phyloP scores from a whole-genome alignment of 208 protist genomes.

The Leishmania braziliensis region DNA sequence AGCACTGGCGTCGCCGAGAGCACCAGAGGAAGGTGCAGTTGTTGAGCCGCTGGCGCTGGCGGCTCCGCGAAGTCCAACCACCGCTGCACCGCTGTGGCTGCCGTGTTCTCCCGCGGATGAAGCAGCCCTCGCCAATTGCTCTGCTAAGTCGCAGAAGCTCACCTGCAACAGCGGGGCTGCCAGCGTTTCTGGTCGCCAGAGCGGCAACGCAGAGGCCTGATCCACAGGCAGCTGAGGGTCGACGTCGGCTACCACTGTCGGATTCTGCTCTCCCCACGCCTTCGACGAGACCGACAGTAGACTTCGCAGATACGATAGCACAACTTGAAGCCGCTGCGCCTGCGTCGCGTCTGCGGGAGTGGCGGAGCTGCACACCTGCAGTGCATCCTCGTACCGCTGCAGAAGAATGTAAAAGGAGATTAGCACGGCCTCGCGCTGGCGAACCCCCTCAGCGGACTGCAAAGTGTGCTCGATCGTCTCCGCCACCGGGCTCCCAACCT shows the following conservation, averaged over 20 bases:
- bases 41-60: background rate
- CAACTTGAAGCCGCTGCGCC: constrained; percentile 64
- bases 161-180: constrained; percentile 21
- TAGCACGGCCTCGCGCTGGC: constrained; percentile 40
- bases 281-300: constrained; percentile 37
- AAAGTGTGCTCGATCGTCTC: constrained; percentile 60
- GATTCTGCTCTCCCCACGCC: constrained; percentile 7
- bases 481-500: constrained; percentile 47
- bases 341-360: constrained; percentile 35
- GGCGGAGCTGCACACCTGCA: constrained; percentile 48
- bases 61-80: background rate
- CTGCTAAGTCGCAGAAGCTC: background rate
- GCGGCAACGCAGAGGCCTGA: background rate
- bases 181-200: constrained; percentile 21
- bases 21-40: constrained; percentile 5
- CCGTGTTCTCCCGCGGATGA: background rate
- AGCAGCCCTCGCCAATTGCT: constrained; percentile 9
- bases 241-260: background rate
- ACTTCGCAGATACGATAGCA: constrained; percentile 63
- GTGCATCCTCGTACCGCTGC: constrained; percentile 71
- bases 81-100: background rate
- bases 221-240: constrained; percentile 15
- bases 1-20: background rate
- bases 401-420: constrained; percentile 70
- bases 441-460: constrained; percentile 19